A percentile compares a stretch with the other conserved stretches of the same genome.
Conservation (phyloP, 352 stramenopile genomes). For the Globisporangium abappressorium region DNA sequence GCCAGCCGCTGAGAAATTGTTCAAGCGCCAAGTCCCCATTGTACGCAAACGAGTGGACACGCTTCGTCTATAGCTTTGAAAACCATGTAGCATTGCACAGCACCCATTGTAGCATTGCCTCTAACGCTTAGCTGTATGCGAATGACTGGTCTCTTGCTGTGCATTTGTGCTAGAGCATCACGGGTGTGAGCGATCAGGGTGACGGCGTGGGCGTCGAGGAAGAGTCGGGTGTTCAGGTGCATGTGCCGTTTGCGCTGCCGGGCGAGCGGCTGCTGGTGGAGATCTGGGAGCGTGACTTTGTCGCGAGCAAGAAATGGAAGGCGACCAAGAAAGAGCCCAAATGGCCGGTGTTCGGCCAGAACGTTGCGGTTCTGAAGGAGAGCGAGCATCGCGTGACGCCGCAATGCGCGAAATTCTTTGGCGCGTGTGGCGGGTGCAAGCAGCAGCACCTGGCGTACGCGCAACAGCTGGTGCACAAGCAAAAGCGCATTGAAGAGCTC, state of each 20-base stretch:
- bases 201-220: slow-evolving; percentile 38
- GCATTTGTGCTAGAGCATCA: slow-evolving; percentile 25
- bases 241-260: slow-evolving; percentile 53
- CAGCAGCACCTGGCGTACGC: slow-evolving; percentile 61
- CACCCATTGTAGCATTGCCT: not conserved
- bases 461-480: slow-evolving; percentile 62
- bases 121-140: too few species aligned
- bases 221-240: slow-evolving; percentile 25
- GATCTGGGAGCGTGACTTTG: slow-evolving; percentile 54
- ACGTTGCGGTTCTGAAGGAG: slow-evolving; percentile 20
- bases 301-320: slow-evolving; percentile 22
- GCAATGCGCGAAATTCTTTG: slow-evolving; percentile 59
- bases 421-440: slow-evolving; percentile 63
- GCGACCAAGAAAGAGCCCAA: slow-evolving; percentile 13
- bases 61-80: not conserved
- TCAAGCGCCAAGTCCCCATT: slow-evolving; percentile 19
- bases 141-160: too few species aligned
- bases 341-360: slow-evolving; percentile 41
- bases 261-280: slow-evolving; percentile 43
- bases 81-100: not conserved
- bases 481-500: slow-evolving; percentile 40
- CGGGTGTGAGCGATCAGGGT: slow-evolving; percentile 39
- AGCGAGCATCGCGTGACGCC: slow-evolving; percentile 38
- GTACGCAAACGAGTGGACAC: slow-evolving; percentile 2
- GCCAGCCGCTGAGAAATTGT: not conserved